Evolutionary conservation across 257 asterid species (phyloP), one percentile per base, ranked within the genome.

Genomic region (Gynochthodes officinalis): DNA sequence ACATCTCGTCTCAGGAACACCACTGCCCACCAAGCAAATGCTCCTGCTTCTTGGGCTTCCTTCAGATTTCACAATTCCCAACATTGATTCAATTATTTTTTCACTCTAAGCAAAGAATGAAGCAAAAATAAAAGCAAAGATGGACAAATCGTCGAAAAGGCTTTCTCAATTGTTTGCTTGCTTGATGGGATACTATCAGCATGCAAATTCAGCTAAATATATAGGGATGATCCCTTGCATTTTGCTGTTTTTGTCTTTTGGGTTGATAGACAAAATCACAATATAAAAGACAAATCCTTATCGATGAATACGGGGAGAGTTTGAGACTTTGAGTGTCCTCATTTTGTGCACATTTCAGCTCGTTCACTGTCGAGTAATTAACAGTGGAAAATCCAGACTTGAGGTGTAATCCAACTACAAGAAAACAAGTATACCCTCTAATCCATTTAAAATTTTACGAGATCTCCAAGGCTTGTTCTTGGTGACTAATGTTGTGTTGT

Each of bases 11-110:
- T 81, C 84, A 33, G 70, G 64, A 69, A 53, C 65, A 21, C 68
- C 81, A 44, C 60, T 76, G 52, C 77, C 88, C 76, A 53, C 67
- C 77, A 70, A 25, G 33, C 75, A 62, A 57, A 82, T 59, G 60
- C 77, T 67, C 40, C 74, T 68, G 65, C 78, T 79, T 13, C 82
- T 77, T 6, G 79, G 77, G 71, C 53, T 76, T 33, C 67, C 50
- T 74, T 72, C 85, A 59, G 73, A 48, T 67, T 85, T 82, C 28
- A 50, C 70, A 68, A 75, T 64, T 7, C 77, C 79, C 87, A 78
- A 76, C 80, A n/a, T 77, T 76, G 82, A 77, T 82, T 42, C 3
- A 11, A 46, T 5, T 48, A 1, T 12, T 12, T 15, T 48, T 1
- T 43, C 49, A 43, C 49, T 43, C 49, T 43, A 42, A 19, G 21